phyloP scores from a whole-genome alignment of 768 basidiomycete species.

The Pleurotus cornucopiae region DNA sequence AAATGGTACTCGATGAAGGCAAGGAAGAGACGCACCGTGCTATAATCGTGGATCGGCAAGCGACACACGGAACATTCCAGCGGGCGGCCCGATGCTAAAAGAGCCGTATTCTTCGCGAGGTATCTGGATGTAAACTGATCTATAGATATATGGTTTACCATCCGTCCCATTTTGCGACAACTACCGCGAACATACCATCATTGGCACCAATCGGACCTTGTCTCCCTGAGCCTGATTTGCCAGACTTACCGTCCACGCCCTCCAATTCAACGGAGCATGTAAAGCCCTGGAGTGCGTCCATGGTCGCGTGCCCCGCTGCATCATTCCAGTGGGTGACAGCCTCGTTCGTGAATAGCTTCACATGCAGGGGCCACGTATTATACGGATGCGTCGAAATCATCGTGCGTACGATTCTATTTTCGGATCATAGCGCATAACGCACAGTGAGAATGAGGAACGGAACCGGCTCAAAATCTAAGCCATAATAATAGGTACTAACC shows the following conservation, averaged over 20 bases:
- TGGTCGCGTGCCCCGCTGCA: constrained; percentile 13
- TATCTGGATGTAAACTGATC: constrained; percentile 45
- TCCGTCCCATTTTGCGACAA: neutral
- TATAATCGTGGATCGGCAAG: constrained; percentile 32
- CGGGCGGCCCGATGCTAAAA: constrained; percentile 29
- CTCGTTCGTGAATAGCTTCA: constrained; percentile 69
- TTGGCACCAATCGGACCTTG: constrained; percentile 50
- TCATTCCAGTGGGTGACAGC: constrained; percentile 52
- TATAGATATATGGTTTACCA: constrained; percentile 15
- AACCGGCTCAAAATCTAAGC: neutral
- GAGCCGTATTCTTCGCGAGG: constrained; percentile 41
- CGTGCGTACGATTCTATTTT: constrained; percentile 48
- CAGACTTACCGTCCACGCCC: constrained; percentile 67
- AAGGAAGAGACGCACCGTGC: constrained; percentile 30
- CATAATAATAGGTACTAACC: constrained; percentile 27
- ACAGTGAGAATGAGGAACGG: neutral
- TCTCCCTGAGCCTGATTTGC: constrained; percentile 48
- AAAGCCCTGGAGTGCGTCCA: constrained; percentile 41
- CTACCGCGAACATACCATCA: constrained; percentile 41
- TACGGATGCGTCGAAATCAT: constrained; percentile 70
- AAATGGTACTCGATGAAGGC: neutral
- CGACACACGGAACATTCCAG: constrained; percentile 48
- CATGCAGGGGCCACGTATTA: constrained; percentile 66
- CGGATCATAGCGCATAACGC: constrained; percentile 4
- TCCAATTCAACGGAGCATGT: constrained; percentile 52